Percentiles rank a stretch among this genome's conserved stretches.
Conservation (phyloP, 2,329 filamentous ascomycete species). For the Colletotrichum ledebouriae region DNA sequence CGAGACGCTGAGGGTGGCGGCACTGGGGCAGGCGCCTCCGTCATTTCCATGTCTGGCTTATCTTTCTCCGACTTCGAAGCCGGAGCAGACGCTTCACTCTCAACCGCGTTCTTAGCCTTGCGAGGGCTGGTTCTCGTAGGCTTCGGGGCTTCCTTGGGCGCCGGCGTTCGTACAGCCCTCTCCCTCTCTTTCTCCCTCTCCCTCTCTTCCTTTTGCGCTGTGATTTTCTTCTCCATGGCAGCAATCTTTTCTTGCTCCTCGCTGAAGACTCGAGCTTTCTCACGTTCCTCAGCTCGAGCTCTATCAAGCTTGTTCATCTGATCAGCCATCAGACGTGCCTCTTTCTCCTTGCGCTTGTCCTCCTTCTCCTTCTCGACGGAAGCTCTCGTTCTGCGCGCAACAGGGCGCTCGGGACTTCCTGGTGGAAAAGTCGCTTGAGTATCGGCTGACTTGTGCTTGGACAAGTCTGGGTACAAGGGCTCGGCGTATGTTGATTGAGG, state of each 20-base stretch:
- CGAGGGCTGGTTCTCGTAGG: slow-evolving; percentile 65
- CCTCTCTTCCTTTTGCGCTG: slow-evolving; percentile 66
- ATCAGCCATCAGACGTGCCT: slow-evolving; percentile 71
- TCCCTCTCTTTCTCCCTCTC: slow-evolving; percentile 39
- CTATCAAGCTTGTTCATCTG: slow-evolving; percentile 75
- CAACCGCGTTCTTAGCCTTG: slow-evolving; percentile 57
- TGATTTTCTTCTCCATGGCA: slow-evolving; percentile 66
- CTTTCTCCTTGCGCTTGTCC: slow-evolving; percentile 76
- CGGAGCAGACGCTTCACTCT: slow-evolving; percentile 47
- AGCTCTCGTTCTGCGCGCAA: slow-evolving; percentile 66
- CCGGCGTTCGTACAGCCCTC: slow-evolving; percentile 46
- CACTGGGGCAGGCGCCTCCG: slow-evolving; percentile 66
- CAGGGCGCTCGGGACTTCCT: slow-evolving; percentile 59
- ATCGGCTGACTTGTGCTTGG: slow-evolving; percentile 52
- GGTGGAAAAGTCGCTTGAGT: slow-evolving; percentile 46
- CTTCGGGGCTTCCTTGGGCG: slow-evolving; percentile 58
- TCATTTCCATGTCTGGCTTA: slow-evolving; percentile 67
- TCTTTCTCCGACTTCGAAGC: slow-evolving; percentile 48
- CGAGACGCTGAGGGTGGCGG: slow-evolving; percentile 73
- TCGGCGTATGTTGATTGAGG: slow-evolving; percentile 50
- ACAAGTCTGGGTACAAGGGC: slow-evolving; percentile 61
- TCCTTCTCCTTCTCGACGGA: slow-evolving; percentile 73
- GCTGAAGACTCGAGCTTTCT: slow-evolving; percentile 73
- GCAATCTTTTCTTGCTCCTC: slow-evolving; percentile 69
- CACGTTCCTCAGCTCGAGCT: slow-evolving; percentile 76